Base-by-base conservation (phyloP, 441 rosid genomes). In the Hura crepitans region DNA sequence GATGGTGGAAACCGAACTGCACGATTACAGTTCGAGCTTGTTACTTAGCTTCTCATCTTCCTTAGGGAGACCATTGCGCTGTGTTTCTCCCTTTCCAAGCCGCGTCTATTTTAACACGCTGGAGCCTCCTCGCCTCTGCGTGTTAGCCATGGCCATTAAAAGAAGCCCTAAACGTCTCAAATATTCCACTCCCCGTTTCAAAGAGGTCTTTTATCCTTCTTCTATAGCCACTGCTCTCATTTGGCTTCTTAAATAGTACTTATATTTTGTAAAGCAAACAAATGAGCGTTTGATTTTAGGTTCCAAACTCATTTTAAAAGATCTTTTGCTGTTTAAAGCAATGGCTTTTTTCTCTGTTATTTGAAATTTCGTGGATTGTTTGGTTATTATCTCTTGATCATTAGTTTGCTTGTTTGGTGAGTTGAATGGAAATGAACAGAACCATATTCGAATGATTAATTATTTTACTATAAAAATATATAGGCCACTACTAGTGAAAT, bases 141-240 rank as follows among this genome's bases (percentile, higher is more conserved):
- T 84, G 66, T 57, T 83, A 23, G 81, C 90, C 45, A 77, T 91
- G 80, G 84, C 94, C 5, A 81, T 78, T 49, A 91, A 90, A 83
- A 83, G 87, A 78, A 91, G 85, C 82, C 99, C 97, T 27, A 94
- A 94, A 81, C 96, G 97, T 63, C 96, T 94, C 79, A 94, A 90
- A 61, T 94, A 94, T 83, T 78, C 89, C 8, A 72, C 92, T 72
- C 94, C 96, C 78, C 92, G 88, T 62, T 86, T 87, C 71, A 57
- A 84, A 39, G 87, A 88, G 93, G 93, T 87, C 72, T 13, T 18
- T 61, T 18, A 23, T 65, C 14, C 53, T 18, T 58, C 15, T 57
- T 31, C 51, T 64, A 2, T 28, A 35, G 28, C 23, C 57, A 7
- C 28, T 53, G 28, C 25, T 55, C 31, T 46, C 15, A 1, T 35